Percentiles rank a stretch among this genome's conserved stretches.
These are phyloP conservation scores for Stenocarpella maydis DNA, from an alignment of 2,329 filamentous ascomycete genomes.

Conservation along the genomic window DNA sequence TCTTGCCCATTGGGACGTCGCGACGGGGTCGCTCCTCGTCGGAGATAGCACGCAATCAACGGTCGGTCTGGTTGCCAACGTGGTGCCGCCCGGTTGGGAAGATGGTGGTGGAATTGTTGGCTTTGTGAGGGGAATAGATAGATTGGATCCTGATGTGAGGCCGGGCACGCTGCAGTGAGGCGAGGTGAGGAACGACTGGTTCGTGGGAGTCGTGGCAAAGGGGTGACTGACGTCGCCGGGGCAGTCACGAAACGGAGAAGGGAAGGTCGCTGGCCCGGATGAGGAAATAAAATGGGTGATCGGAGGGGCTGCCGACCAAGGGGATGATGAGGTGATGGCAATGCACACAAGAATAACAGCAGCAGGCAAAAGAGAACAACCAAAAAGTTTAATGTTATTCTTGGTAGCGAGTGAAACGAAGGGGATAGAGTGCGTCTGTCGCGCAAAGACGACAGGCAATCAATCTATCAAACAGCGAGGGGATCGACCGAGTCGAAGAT, in stretches of 20 bases:
- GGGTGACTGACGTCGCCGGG: slow-evolving; percentile 29
- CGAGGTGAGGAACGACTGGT: neutral
- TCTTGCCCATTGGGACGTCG: slow-evolving; percentile 36
- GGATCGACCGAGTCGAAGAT: neutral
- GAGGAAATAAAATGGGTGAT: slow-evolving; percentile 28
- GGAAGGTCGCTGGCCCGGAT: slow-evolving; percentile 27
- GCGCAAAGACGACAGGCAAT: neutral
- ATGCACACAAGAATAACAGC: neutral
- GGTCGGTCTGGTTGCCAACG: neutral
- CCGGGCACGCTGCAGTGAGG: neutral
- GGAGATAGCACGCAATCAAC: neutral
- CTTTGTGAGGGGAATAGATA: neutral
- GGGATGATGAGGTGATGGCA: slow-evolving; percentile 4
- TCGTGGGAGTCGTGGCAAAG: neutral
- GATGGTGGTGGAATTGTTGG: neutral
- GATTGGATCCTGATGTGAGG: neutral
- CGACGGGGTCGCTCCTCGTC: slow-evolving; percentile 23
- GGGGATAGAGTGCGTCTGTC: neutral
- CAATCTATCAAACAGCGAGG: slow-evolving; percentile 1
- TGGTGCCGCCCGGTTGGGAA: neutral
- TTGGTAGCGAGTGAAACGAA: slow-evolving; percentile 29
- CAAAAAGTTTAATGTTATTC: neutral
- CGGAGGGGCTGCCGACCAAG: slow-evolving; percentile 25
- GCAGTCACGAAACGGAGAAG: slow-evolving; percentile 19
- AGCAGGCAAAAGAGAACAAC: neutral